Conservation (phyloP, 1,139 yeast genomes). For the Yamadazyma triangularis region DNA sequence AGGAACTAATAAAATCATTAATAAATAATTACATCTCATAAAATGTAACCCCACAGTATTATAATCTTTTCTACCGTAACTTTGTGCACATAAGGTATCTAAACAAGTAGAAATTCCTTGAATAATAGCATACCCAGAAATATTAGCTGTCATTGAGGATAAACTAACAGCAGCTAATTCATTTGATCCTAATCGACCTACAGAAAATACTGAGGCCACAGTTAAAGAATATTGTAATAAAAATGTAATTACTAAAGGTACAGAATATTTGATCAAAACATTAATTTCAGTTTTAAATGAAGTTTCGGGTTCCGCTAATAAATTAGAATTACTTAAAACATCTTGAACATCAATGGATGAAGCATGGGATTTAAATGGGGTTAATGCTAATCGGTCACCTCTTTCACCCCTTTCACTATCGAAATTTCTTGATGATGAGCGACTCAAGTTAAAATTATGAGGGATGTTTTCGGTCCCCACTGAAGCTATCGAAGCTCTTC, state of each 20-base stretch:
- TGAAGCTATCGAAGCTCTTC: slow-evolving; percentile 38
- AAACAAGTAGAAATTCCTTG: slow-evolving; percentile 74
- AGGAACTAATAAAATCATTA: slow-evolving; percentile 53
- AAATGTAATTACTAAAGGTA: slow-evolving; percentile 71
- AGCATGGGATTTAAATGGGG: slow-evolving; percentile 13
- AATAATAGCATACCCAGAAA: slow-evolving; percentile 66
- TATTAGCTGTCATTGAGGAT: slow-evolving; percentile 72
- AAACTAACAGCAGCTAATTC: slow-evolving; percentile 65
- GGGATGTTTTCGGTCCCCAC: slow-evolving; percentile 21
- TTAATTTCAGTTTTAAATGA: slow-evolving; percentile 34
- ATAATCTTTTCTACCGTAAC: slow-evolving; percentile 64
- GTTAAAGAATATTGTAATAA: slow-evolving; percentile 77
- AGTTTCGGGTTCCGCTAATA: slow-evolving; percentile 45
- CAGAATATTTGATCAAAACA: slow-evolving; percentile 41
- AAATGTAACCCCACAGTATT: slow-evolving; percentile 63
- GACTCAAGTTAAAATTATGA: slow-evolving; percentile 6
- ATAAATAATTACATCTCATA: slow-evolving; percentile 58
- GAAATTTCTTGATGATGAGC: slow-evolving; percentile 1
- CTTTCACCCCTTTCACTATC: background rate
- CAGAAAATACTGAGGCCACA: slow-evolving; percentile 79
- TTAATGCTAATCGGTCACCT: slow-evolving; percentile 6
- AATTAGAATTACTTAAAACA: slow-evolving; percentile 10
- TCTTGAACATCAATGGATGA: slow-evolving; percentile 12
- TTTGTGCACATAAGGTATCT: slow-evolving; percentile 75
- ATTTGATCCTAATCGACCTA: slow-evolving; percentile 76